phyloP scores from a whole-genome alignment of 1,284 basidiomycete genomes.

The Moesziomyces sp. region DNA sequence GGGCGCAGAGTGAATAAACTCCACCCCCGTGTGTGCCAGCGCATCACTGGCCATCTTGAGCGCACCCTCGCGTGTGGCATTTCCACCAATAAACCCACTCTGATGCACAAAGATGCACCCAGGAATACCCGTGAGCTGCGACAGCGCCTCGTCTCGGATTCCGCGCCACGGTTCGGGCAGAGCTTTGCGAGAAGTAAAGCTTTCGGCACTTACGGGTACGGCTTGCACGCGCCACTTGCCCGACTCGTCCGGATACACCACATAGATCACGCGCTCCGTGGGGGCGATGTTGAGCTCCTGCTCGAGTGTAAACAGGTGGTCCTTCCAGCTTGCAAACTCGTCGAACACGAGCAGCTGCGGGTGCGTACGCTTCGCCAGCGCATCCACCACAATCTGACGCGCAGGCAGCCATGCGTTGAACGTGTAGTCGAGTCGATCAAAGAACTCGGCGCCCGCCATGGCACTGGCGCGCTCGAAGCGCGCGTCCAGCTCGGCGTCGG shows the following conservation, averaged over 20 bases:
- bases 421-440: conserved; percentile 83
- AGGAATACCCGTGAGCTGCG: conserved; percentile 77
- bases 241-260: conserved; percentile 84
- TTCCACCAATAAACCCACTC: conserved; percentile 93
- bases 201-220: conserved; percentile 82
- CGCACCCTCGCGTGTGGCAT: conserved; percentile 88
- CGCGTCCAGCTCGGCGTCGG: conserved; percentile 44
- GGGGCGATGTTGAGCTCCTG: conserved; percentile 57
- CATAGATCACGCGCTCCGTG: conserved; percentile 76
- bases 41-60: conserved; percentile 82
- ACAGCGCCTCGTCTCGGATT: conserved; percentile 83
- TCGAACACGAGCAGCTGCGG: conserved; percentile 83
- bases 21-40: conserved; percentile 52
- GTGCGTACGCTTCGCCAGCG: conserved; percentile 74
- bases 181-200: conserved; percentile 89
- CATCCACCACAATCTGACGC: conserved; percentile 79
- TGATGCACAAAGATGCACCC: conserved; percentile 93
- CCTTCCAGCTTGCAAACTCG: conserved; percentile 88
- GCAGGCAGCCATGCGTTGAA: conserved; percentile 92
- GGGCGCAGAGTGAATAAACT: conserved; percentile 26
- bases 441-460: conserved; percentile 87
- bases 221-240: conserved; percentile 92
- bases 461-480: conserved; percentile 81
- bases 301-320: conserved; percentile 91
- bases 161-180: conserved; percentile 94